phyloP scores from a whole-genome alignment of 805 yeast genomes.

The Tetrapisispora fleetii region DNA sequence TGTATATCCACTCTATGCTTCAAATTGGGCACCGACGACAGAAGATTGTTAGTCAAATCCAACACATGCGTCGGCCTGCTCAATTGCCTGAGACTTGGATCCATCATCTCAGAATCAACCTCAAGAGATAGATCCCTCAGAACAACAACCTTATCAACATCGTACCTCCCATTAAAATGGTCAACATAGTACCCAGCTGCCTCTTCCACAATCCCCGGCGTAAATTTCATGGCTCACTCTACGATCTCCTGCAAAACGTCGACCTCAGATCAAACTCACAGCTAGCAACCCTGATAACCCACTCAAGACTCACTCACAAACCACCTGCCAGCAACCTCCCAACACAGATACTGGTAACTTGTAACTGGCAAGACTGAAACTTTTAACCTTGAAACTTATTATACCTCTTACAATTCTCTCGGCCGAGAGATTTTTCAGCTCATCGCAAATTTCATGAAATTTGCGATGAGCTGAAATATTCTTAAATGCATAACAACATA shows the following conservation, averaged over 20 bases:
- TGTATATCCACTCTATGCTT: conserved; percentile 32
- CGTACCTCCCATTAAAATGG: conserved; percentile 30
- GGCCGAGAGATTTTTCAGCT: conserved; percentile 1
- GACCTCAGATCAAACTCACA: too few relatives aligned
- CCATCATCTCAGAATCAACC: conserved; percentile 33
- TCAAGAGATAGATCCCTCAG: conserved; percentile 31
- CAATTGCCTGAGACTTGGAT: conserved; percentile 34
- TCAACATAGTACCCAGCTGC: conserved; percentile 39
- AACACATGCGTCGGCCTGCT: conserved; percentile 42
- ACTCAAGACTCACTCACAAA: too few relatives aligned
- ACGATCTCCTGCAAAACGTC: too few relatives aligned
- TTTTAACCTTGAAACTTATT: too few relatives aligned
- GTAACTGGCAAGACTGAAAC: too few relatives aligned
- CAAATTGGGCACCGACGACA: conserved; percentile 46
- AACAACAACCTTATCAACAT: conserved; percentile 21
- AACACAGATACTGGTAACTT: too few relatives aligned
- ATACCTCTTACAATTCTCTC: too few relatives aligned
- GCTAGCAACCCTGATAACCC: too few relatives aligned
- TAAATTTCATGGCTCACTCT: conserved; percentile 40
- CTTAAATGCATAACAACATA: background rate
- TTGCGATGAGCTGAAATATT: conserved; percentile 1
- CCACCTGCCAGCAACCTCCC: too few relatives aligned
- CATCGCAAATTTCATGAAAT: background rate
- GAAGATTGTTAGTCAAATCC: conserved; percentile 68
- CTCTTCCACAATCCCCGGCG: conserved; percentile 38